Percentiles rank a stretch among this genome's conserved stretches.
These are phyloP conservation scores for Gloeophyllum trabeum DNA, from an alignment of 768 basidiomycete genomes.

Conservation along the genomic window DNA sequence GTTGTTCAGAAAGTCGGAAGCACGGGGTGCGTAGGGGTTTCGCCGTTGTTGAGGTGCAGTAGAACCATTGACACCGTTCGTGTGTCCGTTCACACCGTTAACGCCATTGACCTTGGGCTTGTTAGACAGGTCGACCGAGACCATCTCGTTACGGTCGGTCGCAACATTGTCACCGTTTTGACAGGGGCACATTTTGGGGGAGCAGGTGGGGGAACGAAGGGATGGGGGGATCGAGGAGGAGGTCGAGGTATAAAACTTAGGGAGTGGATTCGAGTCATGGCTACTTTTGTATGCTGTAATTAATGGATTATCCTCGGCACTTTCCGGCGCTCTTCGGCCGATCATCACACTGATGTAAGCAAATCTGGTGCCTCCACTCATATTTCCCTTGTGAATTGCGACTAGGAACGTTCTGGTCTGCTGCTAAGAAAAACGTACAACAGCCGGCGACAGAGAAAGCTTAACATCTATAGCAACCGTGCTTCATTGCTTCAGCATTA, in stretches of 20 bases:
- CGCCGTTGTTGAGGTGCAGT: slow-evolving; percentile 26
- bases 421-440: too few relatives aligned
- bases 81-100: slow-evolving; percentile 27
- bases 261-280: not conserved
- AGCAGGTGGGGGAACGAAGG: not conserved
- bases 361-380: too few relatives aligned
- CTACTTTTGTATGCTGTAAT: not conserved
- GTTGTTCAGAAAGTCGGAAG: slow-evolving; percentile 87
- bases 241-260: too few relatives aligned
- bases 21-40: slow-evolving; percentile 87
- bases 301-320: not conserved
- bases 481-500: too few relatives aligned
- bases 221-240: too few relatives aligned
- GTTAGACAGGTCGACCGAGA: slow-evolving; percentile 49
- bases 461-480: too few relatives aligned
- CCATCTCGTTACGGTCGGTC: slow-evolving; percentile 50
- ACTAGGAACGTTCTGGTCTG: too few relatives aligned
- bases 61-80: slow-evolving; percentile 19
- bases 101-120: slow-evolving; percentile 22
- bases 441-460: too few relatives aligned
- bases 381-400: too few relatives aligned
- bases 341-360: too few relatives aligned
- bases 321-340: not conserved
- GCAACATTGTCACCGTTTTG: slow-evolving; percentile 37
- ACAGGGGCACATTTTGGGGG: slow-evolving; percentile 51